These are phyloP conservation scores for Beta macrorhiza DNA, from an alignment of 179 eudicot genomes.

Conservation along the genomic window DNA sequence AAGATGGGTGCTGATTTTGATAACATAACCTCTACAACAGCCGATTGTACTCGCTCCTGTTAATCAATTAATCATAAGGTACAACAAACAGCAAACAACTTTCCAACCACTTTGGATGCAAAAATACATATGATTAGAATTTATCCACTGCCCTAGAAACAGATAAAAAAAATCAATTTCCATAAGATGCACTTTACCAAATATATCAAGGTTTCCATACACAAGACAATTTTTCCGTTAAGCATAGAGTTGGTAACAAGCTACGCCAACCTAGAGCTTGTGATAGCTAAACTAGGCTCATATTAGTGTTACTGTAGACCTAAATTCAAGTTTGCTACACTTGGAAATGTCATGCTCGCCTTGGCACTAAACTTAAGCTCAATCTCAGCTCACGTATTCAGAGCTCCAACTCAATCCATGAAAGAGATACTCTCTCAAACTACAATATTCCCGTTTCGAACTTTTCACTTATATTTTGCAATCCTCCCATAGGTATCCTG, in stretches of 20 bases:
- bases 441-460: neutral
- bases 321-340: neutral
- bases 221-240: neutral
- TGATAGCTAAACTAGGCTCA: neutral
- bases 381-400: neutral
- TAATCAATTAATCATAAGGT: neutral
- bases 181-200: neutral
- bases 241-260: neutral
- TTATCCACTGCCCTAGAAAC: neutral
- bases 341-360: neutral
- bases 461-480: neutral
- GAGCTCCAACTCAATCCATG: neutral
- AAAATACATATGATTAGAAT: neutral
- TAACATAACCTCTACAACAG: conserved; percentile 74
- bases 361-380: neutral
- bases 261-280: neutral
- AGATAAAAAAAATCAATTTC: neutral
- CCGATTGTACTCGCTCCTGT: conserved; percentile 64
- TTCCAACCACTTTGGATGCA: neutral
- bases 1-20: conserved; percentile 76
- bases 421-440: neutral
- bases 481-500: neutral
- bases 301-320: neutral
- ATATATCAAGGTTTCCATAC: neutral
- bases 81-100: neutral